A percentile compares a stretch with the other conserved stretches of the same genome.
phyloP scores from a whole-genome alignment of 1,284 basidiomycete genomes.

The Papiliotrema terrestris region DNA sequence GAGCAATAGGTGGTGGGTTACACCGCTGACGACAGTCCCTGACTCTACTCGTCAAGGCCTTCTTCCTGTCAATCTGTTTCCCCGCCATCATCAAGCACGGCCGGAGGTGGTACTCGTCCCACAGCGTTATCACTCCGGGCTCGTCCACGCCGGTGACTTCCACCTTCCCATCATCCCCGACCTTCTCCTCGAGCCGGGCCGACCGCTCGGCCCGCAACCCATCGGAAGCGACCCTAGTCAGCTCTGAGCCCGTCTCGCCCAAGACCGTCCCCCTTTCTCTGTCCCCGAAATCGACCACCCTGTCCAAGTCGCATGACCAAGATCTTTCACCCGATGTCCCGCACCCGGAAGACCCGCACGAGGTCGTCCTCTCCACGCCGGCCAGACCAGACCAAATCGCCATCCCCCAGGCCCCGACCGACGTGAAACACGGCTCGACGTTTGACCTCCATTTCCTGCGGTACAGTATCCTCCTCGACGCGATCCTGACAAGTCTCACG shows the following conservation, averaged over 20 bases:
- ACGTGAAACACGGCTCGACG: slow-evolving; percentile 22
- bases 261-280: neutral
- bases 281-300: neutral
- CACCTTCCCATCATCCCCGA: too few relatives aligned
- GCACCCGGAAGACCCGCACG: slow-evolving; percentile 17
- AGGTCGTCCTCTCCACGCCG: slow-evolving; percentile 17
- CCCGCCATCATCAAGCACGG: slow-evolving; percentile 40
- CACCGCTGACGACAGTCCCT: slow-evolving; percentile 10
- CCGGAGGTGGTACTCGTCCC: slow-evolving; percentile 11
- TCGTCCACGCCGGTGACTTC: too few relatives aligned
- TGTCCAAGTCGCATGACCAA: too few relatives aligned
- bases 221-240: neutral
- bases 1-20: too few relatives aligned
- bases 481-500: slow-evolving; percentile 31
- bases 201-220: slow-evolving; percentile 4
- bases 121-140: neutral
- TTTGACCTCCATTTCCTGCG: slow-evolving; percentile 48
- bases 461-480: slow-evolving; percentile 44
- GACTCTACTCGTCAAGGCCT: slow-evolving; percentile 34
- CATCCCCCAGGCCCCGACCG: slow-evolving; percentile 15
- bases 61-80: slow-evolving; percentile 44
- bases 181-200: neutral
- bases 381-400: slow-evolving; percentile 5
- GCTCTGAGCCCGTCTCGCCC: neutral
- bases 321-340: slow-evolving; percentile 6